Evolutionary conservation across 2,329 filamentous ascomycete genomes (phyloP).

Genomic region (Raffaelea arxii): DNA sequence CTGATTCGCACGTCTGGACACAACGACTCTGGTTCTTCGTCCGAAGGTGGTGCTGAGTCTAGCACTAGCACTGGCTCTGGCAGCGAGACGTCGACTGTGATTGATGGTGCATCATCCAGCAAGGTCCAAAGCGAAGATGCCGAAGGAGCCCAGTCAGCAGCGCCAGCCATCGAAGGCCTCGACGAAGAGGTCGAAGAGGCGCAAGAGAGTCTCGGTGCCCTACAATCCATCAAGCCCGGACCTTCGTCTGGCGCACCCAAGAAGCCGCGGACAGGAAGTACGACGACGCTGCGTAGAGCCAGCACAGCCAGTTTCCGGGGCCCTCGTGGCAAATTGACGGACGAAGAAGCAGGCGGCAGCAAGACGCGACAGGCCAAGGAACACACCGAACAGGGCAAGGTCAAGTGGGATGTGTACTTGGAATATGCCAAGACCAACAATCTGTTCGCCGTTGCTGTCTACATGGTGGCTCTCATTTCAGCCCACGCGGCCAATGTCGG

Average conservation of each 20-base stretch:
- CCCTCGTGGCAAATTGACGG: slow-evolving; percentile 70
- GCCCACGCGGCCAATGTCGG: slow-evolving; percentile 76
- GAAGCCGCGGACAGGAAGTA: slow-evolving; percentile 54
- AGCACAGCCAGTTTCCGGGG: slow-evolving; percentile 87
- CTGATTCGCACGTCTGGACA: slow-evolving; percentile 69
- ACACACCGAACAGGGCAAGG: slow-evolving; percentile 85
- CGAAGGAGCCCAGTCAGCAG: too few relatives aligned
- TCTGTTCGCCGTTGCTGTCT: slow-evolving; percentile 70
- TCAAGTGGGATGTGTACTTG: slow-evolving; percentile 86
- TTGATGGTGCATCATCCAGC: too few relatives aligned
- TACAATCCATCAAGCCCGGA: slow-evolving; percentile 61
- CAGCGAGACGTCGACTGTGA: slow-evolving; percentile 49
- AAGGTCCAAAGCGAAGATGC: too few relatives aligned
- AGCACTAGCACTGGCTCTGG: slow-evolving; percentile 22
- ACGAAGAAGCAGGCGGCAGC: slow-evolving; percentile 67
- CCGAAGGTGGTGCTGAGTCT: slow-evolving; percentile 24
- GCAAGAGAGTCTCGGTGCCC: slow-evolving; percentile 64
- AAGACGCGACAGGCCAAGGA: slow-evolving; percentile 85
- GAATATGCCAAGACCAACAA: slow-evolving; percentile 97
- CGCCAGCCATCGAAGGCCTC: too few relatives aligned
- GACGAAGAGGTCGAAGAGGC: slow-evolving; percentile 65
- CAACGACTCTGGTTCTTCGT: slow-evolving; percentile 34
- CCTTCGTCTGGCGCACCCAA: slow-evolving; percentile 29
- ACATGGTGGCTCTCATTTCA: slow-evolving; percentile 65
- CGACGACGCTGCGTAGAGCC: slow-evolving; percentile 74